phyloP scores from a whole-genome alignment of 805 yeast genomes.

The Metschnikowia koreensis region DNA sequence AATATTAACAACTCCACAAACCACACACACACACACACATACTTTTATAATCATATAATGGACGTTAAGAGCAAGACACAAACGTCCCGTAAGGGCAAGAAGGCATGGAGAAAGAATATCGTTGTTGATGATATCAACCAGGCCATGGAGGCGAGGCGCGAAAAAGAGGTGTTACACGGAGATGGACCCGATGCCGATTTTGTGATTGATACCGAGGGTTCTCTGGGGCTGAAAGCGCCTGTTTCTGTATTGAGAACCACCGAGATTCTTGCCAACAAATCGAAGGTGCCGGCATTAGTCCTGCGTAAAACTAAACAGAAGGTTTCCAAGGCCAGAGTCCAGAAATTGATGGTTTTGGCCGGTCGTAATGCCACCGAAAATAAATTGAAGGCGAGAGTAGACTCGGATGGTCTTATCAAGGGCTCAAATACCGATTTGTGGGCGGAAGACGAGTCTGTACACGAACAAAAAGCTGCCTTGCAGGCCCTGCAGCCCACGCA shows the following conservation, averaged over 20 bases:
- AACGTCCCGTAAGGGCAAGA: constrained; percentile 87
- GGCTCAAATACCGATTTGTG: constrained; percentile 62
- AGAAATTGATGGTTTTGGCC: constrained; percentile 67
- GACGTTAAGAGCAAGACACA: constrained; percentile 48
- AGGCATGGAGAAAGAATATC: constrained; percentile 89
- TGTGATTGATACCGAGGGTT: constrained; percentile 42
- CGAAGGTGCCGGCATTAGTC: constrained; percentile 70
- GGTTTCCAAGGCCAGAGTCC: constrained; percentile 61
- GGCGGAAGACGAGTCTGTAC: constrained; percentile 40
- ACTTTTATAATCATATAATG: constrained; percentile 2
- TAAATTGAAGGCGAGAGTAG: constrained; percentile 53
- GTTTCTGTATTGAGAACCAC: constrained; percentile 52
- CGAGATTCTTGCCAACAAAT: constrained; percentile 68
- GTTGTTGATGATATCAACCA: constrained; percentile 77
- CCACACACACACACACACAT: neutral
- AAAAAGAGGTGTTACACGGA: constrained; percentile 55
- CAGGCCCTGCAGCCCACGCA: constrained; percentile 15
- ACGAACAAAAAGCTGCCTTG: constrained; percentile 5
- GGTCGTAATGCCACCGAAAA: constrained; percentile 63
- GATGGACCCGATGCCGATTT: constrained; percentile 54
- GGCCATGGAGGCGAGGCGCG: constrained; percentile 67
- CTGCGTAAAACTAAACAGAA: constrained; percentile 51
- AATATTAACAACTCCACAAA: neutral
- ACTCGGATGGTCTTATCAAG: constrained; percentile 61
- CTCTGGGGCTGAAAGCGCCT: constrained; percentile 33